Base-by-base conservation (phyloP, 192 early-diverging fungal species). In the Rhizophagus clarus region DNA sequence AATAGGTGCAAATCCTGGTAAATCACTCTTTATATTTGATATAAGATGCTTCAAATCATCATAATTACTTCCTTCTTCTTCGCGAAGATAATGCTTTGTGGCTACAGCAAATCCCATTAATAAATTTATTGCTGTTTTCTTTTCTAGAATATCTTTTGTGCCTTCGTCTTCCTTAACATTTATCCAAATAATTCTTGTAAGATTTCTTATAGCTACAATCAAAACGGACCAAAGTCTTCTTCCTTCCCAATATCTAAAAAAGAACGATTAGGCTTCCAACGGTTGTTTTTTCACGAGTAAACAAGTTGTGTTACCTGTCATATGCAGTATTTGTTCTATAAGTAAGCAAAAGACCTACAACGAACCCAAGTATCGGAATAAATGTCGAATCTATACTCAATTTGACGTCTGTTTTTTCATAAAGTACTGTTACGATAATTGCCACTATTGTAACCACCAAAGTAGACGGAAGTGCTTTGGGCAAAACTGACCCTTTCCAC, bases 201-300 rank as follows among this genome's bases (percentile, higher is more conserved):
- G 73, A 85, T 91, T 94, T 61, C 96, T 93, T 56, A 95, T 86
- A 32, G 88, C 85, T 32, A 91, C 88, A 28, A 89, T 87, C 76
- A 96, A 81, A 20, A 88, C 87, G 32, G 89, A 89, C 96, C 95
- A 98, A n/a, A 91, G 82, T 77, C 92, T 88, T 60, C 97, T 89
- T n/a, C 94, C 97, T 85, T 97, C 97, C 92, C 91, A 96, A 86
- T 90, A 97, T 40, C 95, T 87, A 78, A 84, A 90, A 88, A 4
- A 8, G 20, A 32, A 63, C 42, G 5, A 12, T 12, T 14, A 4
- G 9, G 1, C 42, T 14, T 45, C 12, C 2, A 45, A 12, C 11
- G 0, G 0, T 12, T 12, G 9, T 20, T 4, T 20, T 56, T 56
- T 56, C 49, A 15, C 49, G 5, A 56, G 11, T 56, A 20, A 56